Evolutionary conservation across 192 early-diverging fungal species (phyloP).

Genomic region (Polychytrium aggregatum): DNA sequence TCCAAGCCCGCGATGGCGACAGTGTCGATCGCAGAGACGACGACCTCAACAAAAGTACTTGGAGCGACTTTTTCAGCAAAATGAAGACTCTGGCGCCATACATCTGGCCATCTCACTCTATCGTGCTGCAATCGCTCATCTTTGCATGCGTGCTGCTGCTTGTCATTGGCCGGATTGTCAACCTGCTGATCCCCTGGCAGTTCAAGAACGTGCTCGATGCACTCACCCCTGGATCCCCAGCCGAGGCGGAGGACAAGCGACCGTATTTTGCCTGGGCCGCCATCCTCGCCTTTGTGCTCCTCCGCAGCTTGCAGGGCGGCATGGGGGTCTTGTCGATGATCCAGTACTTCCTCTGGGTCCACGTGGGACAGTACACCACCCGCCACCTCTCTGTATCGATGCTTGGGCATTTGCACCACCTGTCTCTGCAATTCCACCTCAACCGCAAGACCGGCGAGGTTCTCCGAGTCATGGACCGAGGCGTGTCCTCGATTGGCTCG

Average conservation of each 20-base stretch:
- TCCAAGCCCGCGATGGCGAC: conserved; percentile 14
- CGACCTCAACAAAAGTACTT: too few species aligned
- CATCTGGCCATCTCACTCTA: conserved; percentile 65
- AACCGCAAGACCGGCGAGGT: conserved; percentile 92
- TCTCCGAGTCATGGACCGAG: conserved; percentile 80
- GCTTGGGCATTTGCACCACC: conserved; percentile 78
- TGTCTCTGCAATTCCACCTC: conserved; percentile 86
- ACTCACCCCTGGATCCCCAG: conserved; percentile 27
- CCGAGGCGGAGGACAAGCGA: neutral
- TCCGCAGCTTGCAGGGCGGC: conserved; percentile 67
- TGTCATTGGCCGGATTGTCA: conserved; percentile 46
- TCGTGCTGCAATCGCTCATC: conserved; percentile 54
- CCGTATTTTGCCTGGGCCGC: conserved; percentile 36
- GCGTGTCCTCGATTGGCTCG: conserved; percentile 46
- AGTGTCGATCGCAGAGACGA: too few species aligned
- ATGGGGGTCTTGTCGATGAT: conserved; percentile 57
- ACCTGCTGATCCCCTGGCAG: conserved; percentile 73
- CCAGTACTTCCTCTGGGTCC: conserved; percentile 88
- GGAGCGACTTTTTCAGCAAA: conserved; percentile 9
- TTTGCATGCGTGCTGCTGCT: conserved; percentile 58
- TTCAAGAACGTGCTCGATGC: conserved; percentile 73
- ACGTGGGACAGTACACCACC: conserved; percentile 85
- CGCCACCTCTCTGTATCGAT: conserved; percentile 82
- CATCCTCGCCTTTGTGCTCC: conserved; percentile 48
- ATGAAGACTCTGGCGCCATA: conserved; percentile 65